Base-by-base conservation (phyloP, 106 monocot genomes). In the Acanthochlamys bracteata region DNA sequence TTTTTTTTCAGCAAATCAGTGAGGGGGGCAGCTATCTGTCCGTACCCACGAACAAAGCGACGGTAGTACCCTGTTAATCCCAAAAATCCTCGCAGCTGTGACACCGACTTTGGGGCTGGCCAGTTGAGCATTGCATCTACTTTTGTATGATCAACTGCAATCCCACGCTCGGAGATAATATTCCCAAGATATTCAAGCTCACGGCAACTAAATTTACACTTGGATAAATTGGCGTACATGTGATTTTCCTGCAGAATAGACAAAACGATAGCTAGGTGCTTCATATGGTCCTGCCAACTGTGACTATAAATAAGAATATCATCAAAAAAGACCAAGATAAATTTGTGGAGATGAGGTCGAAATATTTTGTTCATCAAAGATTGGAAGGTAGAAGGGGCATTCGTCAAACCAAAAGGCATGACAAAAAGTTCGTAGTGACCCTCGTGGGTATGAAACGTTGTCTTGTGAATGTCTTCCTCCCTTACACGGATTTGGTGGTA, bases 401-500 rank as follows among this genome's bases (percentile, higher is more conserved):
- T 45, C 1, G 64, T 7, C 9, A 64, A 23, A 11, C 64, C 43
- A 24, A 64, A 64, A 3, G 45, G 46, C 64, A 64, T 64, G 6
- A 64, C 64, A 3, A 43, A 1, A 20, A 42, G 45, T 14, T 64
- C 64, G 14, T 46, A 64, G 26, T 65, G 51, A 2, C 69, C 59
- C 0, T 59, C 24, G 19, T 57, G 0, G 23, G 53, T 13, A 17
- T 9, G 15, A 21, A 70, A 70, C 0, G 71, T 0, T 0, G 61
- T 63, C 19, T 71, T 71, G 15, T 39, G 17, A 0, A 63, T 42
- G n/a, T 62, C 63, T 0, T 23, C 10, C 11, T 20, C 10, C 0
- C 39, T 11, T 10, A 71, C 39, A 7, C 11, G 43, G 2, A 71
- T 55, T 19, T 71, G 63, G 41, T 71, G 71, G 24, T 71, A 71